Base-by-base conservation (phyloP, 192 early-diverging fungal genomes). In the Gaertneriomyces sp. region DNA sequence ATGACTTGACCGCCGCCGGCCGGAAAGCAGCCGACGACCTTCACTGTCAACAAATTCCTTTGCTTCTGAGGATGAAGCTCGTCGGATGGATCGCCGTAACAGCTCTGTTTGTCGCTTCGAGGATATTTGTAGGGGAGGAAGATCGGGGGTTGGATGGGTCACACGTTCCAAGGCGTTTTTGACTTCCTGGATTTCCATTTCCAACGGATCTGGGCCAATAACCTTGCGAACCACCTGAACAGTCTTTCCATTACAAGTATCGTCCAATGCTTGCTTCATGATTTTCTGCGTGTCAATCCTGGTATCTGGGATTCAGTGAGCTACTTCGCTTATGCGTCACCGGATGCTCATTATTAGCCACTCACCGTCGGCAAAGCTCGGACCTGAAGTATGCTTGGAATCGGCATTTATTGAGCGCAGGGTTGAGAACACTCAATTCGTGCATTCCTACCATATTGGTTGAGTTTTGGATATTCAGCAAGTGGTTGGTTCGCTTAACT, bases 171-270 rank as follows among this genome's bases (percentile, higher is more conserved):
- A 42, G 7, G 68, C 74, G 19, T 79, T 69, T 53, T 69, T 70
- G 53, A 75, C 76, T 66, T 79, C 74, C 60, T 73, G 73, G 11
- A 79, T 19, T 63, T 79, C 74, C 46, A 58, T 56, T 39, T 70
- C 69, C 46, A 79, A 55, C 50, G 56, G 49, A 42, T 79, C 74
- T 16, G 56, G 17, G 40, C 44, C 64, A 33, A 58, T 57, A 20
- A 68, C 33, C 33, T 46, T 43, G n/a, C 46, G 46, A 8, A 52
- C 25, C 33, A 71, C 70, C 14, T 66, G 33, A 4, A 67, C 45
- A 6, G 51, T 25, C 4, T 72, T 61, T 54, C 74, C 74, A 11
- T 61, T 55, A 56, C 75, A 65, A n/a, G 71, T 56, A 16, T 78
- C 76, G 0, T 44, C n/a, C 17, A 74, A 20, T 17, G 70, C 74